Conservation (phyloP, 345 rosid genomes). For the Heritiera littoralis region DNA sequence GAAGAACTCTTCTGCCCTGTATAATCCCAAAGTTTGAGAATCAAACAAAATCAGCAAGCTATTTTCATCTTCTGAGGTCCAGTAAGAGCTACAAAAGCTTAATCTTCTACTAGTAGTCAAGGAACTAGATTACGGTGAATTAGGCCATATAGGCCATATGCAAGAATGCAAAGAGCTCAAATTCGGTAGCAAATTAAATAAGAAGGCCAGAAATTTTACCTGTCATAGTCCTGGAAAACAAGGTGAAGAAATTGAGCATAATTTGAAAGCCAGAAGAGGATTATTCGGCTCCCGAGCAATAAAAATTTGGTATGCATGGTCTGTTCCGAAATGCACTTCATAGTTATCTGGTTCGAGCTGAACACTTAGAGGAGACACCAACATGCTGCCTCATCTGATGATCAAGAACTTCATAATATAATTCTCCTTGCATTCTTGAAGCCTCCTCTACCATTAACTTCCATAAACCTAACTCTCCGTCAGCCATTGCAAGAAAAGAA, state of each 20-base stretch:
- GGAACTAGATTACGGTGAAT: neutral
- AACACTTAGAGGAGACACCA: too few species aligned
- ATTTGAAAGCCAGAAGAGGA: slow-evolving; percentile 56
- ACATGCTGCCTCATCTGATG: too few species aligned
- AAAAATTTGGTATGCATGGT: slow-evolving; percentile 54
- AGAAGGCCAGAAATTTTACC: slow-evolving; percentile 36
- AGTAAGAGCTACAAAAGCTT: neutral
- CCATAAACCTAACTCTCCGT: neutral
- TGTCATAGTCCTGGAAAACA: slow-evolving; percentile 53
- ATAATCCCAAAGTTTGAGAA: neutral
- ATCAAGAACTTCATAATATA: too few species aligned
- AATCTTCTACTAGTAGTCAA: neutral
- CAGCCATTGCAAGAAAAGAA: neutral
- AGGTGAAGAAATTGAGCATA: slow-evolving; percentile 74
- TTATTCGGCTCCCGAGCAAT: slow-evolving; percentile 62
- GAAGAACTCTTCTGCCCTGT: slow-evolving; percentile 74
- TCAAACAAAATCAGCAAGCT: neutral
- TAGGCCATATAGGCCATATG: neutral
- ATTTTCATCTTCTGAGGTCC: neutral
- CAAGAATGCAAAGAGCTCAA: neutral
- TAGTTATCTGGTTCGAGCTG: too few species aligned
- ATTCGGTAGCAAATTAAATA: too few species aligned
- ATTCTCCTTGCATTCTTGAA: too few species aligned
- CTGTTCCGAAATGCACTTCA: slow-evolving; percentile 29
- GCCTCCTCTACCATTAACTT: too few species aligned